These are phyloP conservation scores for Brassica incana DNA, from an alignment of 345 rosid species.

Conservation along the genomic window DNA sequence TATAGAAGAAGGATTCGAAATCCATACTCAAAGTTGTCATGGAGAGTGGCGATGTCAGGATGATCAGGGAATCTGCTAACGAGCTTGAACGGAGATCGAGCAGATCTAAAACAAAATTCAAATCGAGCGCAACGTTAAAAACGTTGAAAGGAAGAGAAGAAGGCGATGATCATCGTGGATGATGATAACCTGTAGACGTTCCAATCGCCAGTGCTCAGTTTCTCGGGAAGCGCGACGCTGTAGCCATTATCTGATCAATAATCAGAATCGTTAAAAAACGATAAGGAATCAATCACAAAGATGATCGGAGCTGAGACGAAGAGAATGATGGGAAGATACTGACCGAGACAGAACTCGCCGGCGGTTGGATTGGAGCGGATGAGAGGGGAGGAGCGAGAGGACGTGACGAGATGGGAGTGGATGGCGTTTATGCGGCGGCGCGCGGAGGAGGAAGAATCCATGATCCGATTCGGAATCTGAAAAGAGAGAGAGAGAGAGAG, in stretches of 20 bases:
- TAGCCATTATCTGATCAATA: slow-evolving; percentile 67
- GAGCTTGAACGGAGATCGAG: slow-evolving; percentile 72
- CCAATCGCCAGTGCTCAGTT: slow-evolving; percentile 87
- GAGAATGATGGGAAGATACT: slow-evolving; percentile 1
- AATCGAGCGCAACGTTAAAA: background rate
- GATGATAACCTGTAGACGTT: slow-evolving; percentile 72
- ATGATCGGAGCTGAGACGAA: background rate
- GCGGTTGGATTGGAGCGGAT: slow-evolving; percentile 59
- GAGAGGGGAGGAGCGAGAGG: slow-evolving; percentile 40
- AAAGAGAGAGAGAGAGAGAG: too few species aligned
- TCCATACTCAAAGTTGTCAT: slow-evolving; percentile 88
- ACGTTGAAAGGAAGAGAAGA: background rate
- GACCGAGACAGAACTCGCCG: slow-evolving; percentile 78
- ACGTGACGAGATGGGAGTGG: slow-evolving; percentile 56
- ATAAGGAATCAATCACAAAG: slow-evolving; percentile 7
- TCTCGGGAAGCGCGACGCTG: slow-evolving; percentile 94
- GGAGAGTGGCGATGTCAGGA: slow-evolving; percentile 87
- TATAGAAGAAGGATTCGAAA: slow-evolving; percentile 10
- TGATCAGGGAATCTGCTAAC: slow-evolving; percentile 72
- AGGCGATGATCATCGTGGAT: background rate
- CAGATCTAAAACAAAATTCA: slow-evolving; percentile 57
- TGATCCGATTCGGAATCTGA: slow-evolving; percentile 27
- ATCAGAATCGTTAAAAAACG: background rate
- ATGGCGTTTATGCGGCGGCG: slow-evolving; percentile 76
- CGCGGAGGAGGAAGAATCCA: slow-evolving; percentile 55